phyloP scores from a whole-genome alignment of 225 moss, liverwort and hornwort species.

The Pseudoscleropodium purum region DNA sequence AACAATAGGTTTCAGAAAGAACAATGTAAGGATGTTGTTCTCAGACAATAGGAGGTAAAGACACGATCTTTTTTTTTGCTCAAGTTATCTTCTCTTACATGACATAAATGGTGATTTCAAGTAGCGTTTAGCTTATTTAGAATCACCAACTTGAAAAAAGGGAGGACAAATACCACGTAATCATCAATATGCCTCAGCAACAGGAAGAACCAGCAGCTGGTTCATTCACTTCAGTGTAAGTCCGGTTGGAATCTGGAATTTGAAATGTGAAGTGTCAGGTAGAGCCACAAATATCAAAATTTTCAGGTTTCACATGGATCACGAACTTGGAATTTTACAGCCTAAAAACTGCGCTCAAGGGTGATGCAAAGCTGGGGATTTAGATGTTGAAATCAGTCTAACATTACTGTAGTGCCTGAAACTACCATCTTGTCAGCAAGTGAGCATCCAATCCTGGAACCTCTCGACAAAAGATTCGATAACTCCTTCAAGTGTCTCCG shows the following conservation, averaged over 20 bases:
- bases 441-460: slow-evolving; percentile 10
- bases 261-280: neutral
- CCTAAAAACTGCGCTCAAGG: neutral
- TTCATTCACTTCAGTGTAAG: neutral
- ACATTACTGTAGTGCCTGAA: neutral
- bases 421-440: neutral
- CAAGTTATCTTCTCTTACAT: neutral
- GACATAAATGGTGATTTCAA: neutral
- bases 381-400: neutral
- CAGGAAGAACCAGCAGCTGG: neutral
- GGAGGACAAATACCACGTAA: neutral
- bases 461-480: slow-evolving; percentile 28
- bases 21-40: neutral
- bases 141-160: neutral
- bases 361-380: neutral
- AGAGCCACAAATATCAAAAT: neutral
- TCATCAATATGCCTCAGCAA: neutral
- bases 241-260: neutral
- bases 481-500: slow-evolving; percentile 21
- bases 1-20: neutral
- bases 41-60: neutral
- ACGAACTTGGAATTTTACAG: neutral
- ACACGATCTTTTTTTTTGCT: neutral
- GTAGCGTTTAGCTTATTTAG: neutral
- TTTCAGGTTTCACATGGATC: neutral